These are phyloP conservation scores for Suhomyces bribrorum DNA, from an alignment of 1,139 yeast species.

Conservation along the genomic window DNA sequence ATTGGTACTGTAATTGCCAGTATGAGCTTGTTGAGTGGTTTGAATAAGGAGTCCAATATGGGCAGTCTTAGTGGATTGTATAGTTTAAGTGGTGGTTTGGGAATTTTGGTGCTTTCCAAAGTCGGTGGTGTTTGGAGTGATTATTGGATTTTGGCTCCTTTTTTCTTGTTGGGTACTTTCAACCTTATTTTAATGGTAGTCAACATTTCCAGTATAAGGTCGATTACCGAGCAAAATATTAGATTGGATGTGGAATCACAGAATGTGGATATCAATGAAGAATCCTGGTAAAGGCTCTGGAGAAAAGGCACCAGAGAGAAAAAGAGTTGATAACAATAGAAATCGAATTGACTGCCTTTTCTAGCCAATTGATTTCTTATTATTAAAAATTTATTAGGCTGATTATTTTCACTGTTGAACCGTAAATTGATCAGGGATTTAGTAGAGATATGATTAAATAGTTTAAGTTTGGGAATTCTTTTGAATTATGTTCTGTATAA, in stretches of 20 bases:
- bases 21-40: constrained; percentile 43
- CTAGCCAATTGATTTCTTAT: too few relatives aligned
- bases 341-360: too few relatives aligned
- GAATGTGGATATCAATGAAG: background rate
- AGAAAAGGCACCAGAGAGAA: too few relatives aligned
- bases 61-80: constrained; percentile 73
- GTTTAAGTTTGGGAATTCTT: too few relatives aligned
- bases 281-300: too few relatives aligned
- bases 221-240: background rate
- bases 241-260: background rate
- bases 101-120: constrained; percentile 59
- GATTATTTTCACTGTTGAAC: too few relatives aligned
- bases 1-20: constrained; percentile 59
- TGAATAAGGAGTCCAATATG: constrained; percentile 33
- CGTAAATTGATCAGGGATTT: too few relatives aligned
- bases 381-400: too few relatives aligned
- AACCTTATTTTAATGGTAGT: constrained; percentile 26
- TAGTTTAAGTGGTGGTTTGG: constrained; percentile 68
- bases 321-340: too few relatives aligned
- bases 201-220: constrained; percentile 2
- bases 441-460: too few relatives aligned
- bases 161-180: constrained; percentile 52
- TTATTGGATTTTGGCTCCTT: constrained; percentile 59
- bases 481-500: too few relatives aligned
- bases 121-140: constrained; percentile 67